Evolutionary conservation across 2,329 filamentous ascomycete species (phyloP).

Genomic region (Amauroascus verrucosus): DNA sequence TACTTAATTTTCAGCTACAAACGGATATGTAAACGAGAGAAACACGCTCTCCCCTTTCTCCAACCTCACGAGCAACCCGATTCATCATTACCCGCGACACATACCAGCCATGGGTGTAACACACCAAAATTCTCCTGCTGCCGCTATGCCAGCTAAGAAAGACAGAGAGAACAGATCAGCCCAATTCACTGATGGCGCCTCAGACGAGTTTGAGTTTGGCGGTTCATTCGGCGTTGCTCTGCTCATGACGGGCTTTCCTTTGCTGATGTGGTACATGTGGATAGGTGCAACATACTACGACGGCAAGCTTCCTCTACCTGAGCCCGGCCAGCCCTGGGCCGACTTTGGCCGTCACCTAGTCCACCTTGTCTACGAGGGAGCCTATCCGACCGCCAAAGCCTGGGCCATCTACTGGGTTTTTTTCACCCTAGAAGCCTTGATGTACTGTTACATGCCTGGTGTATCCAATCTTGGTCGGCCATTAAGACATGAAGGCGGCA

Average conservation of each 20-base stretch:
- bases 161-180: neutral
- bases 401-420: conserved; percentile 95
- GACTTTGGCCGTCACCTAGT: conserved; percentile 66
- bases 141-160: neutral
- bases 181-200: neutral
- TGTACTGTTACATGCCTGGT: conserved; percentile 78
- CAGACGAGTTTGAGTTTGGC: conserved; percentile 48
- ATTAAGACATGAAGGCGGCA: conserved; percentile 66
- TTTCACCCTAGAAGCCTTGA: conserved; percentile 68
- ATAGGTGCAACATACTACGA: conserved; percentile 85
- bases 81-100: no score
- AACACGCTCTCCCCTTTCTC: no score
- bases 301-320: conserved; percentile 65
- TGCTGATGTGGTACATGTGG: conserved; percentile 99
- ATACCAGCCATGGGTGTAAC: neutral
- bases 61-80: no score
- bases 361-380: conserved; percentile 66
- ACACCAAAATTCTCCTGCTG: neutral
- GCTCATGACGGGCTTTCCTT: conserved; percentile 85
- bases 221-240: conserved; percentile 65
- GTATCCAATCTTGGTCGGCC: conserved; percentile 82
- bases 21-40: no score
- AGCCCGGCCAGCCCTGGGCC: conserved; percentile 52
- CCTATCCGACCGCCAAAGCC: conserved; percentile 69
- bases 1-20: no score